phyloP scores from a whole-genome alignment of 1,284 basidiomycete genomes.

The Phenoliferia sp. region DNA sequence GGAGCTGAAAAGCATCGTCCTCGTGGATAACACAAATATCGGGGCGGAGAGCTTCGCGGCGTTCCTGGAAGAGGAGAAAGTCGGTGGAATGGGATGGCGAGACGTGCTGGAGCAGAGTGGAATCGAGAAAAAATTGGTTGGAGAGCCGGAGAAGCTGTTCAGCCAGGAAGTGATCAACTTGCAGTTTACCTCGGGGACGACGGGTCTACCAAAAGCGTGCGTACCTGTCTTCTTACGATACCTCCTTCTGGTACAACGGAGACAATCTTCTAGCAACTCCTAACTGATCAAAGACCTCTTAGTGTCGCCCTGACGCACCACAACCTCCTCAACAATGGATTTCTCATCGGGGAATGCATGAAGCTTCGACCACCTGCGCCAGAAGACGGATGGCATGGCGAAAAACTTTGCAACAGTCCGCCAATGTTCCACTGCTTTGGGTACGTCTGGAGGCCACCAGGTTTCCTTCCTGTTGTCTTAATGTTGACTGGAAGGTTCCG shows the following conservation, averaged over 20 bases:
- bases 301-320: conserved; percentile 10
- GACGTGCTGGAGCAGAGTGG: conserved; percentile 5
- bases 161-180: conserved; percentile 34
- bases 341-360: conserved; percentile 36
- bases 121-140: neutral
- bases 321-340: conserved; percentile 39
- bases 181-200: conserved; percentile 32
- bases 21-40: conserved; percentile 8
- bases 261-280: neutral
- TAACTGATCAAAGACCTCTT: neutral
- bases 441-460: too few species aligned
- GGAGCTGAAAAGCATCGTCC: neutral
- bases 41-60: conserved; percentile 3
- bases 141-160: neutral
- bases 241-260: neutral
- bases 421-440: conserved; percentile 36
- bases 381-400: conserved; percentile 4
- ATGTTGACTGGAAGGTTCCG: neutral
- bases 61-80: conserved; percentile 1
- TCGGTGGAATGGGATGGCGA: conserved; percentile 3
- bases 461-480: neutral
- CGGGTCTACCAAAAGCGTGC: conserved; percentile 5
- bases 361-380: conserved; percentile 7
- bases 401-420: conserved; percentile 1
- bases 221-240: neutral